Base-by-base conservation (phyloP, 1,139 yeast genomes). In the Zygotorulaspora mrakii region DNA sequence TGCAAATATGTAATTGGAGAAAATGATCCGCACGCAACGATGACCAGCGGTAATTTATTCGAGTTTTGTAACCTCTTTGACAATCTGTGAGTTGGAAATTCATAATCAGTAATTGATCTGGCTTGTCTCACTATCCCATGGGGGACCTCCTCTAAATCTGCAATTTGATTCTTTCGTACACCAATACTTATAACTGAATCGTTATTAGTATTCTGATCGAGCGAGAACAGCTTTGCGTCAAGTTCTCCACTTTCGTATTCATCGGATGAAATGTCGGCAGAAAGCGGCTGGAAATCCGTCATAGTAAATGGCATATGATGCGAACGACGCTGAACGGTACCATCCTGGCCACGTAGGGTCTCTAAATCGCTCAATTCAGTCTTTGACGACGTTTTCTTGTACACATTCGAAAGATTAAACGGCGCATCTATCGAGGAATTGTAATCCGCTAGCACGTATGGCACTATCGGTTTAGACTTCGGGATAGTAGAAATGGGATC, bases 1-100 rank as follows among this genome's bases (percentile, higher is more conserved):
- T 91, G 98, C 43, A 91, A 71, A 62, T 91, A 91, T 0, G 98
- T 91, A 40, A 91, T 79, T 25, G 99, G 99, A 1, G 95, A 85
- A 59, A 91, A 91, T 4, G 96, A 87, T 4, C 99, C 98, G 65
- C 98, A 91, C 2, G 98, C 97, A 20, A 91, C 97, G 42, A 91
- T 76, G 11, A 91, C 96, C 50, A 91, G 71, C 1, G 99, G 98
- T 50, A 81, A 75, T 64, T 89, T 89, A 46, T 81, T 70, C 42
- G 84, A 79, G 55, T 88, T 94, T 45, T 77, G 68, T 58, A 91
- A 66, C 36, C 74, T 74, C 22, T 80, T 77, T 21, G 88, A 83
- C 42, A 91, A 70, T 46, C 97, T 70, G 64, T 91, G 96, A 1
- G 82, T 75, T 1, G 98, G 97, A 63, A 91, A 91, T 41, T 68